Conservation (phyloP, 2,329 filamentous ascomycete species). For the Balansia obtecta region DNA sequence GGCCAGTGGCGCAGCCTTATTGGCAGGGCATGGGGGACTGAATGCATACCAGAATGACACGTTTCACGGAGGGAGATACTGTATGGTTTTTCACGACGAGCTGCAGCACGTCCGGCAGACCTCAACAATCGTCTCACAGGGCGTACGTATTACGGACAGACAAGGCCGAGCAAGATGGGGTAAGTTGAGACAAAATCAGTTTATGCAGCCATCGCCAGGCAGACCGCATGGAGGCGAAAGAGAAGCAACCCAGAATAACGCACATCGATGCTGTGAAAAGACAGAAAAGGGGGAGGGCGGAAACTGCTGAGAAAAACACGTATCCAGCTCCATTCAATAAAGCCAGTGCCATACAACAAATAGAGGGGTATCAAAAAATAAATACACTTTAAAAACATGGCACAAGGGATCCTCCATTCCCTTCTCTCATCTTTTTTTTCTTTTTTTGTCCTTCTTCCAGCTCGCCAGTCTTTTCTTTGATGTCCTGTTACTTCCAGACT, state of each 20-base stretch:
- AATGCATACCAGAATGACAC: too few relatives aligned
- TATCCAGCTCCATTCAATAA: background rate
- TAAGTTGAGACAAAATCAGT: background rate
- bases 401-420: background rate
- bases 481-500: conserved; percentile 1
- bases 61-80: background rate
- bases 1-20: background rate
- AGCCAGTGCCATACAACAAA: background rate
- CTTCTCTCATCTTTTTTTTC: background rate
- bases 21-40: background rate
- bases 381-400: background rate
- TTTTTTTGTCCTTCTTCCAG: background rate
- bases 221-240: background rate
- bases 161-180: background rate
- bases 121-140: background rate
- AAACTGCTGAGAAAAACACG: background rate
- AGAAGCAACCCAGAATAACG: background rate
- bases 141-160: background rate
- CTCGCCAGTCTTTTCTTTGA: background rate
- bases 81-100: background rate
- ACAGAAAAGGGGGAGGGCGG: background rate
- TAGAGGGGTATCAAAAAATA: background rate
- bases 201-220: background rate
- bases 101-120: background rate
- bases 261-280: background rate